Base-by-base conservation (phyloP, 2,329 filamentous ascomycete genomes). In the Penicillium sp. region DNA sequence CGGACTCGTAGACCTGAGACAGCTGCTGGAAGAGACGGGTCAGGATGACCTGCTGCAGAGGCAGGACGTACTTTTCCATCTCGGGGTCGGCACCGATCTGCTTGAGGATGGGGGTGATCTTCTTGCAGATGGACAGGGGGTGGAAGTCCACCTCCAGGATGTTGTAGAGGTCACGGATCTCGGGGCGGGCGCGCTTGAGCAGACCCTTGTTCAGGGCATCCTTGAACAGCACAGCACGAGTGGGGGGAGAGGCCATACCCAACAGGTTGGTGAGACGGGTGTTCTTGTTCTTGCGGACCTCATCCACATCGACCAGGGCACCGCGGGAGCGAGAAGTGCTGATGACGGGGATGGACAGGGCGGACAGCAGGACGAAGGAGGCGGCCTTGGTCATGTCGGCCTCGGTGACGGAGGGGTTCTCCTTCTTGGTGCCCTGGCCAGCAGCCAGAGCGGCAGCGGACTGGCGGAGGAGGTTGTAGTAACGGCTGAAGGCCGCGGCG, bases 101-200 rank as follows among this genome's bases (percentile, higher is more conserved):
- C 61, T 85, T 80, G 50, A 98, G 77, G 62, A 98, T 97, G 45
- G 93, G 93, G 12, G 91, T 95, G 60, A 98, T 97, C 80, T 96
- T 97, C 75, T 95, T 85, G 83, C 93, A 97, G 68, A 98, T 98
- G 33, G 91, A 97, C 52, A 98, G 80, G 47, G 93, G 93, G 70
- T 98, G 93, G 79, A 98, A 98, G 71, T 98, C 93, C 58, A 97
- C 91, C 75, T 98, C 93, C 33, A 98, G 82, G 61, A 98, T 98
- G 75, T 95, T 94, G 81, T 96, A 98, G 39, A 98, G 82, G 52
- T 96, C 89, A 52, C 90, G 84, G 61, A 98, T 98, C 75, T 98
- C 93, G 33, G 93, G 88, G 51, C 87, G 85, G 56, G 86, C 91
- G 58, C 90, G 88, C 75, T 91, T 90, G 53, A 97, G 82, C 37